Evolutionary conservation across 805 yeast genomes (phyloP).

Genomic region (Barnettozyma californica): DNA sequence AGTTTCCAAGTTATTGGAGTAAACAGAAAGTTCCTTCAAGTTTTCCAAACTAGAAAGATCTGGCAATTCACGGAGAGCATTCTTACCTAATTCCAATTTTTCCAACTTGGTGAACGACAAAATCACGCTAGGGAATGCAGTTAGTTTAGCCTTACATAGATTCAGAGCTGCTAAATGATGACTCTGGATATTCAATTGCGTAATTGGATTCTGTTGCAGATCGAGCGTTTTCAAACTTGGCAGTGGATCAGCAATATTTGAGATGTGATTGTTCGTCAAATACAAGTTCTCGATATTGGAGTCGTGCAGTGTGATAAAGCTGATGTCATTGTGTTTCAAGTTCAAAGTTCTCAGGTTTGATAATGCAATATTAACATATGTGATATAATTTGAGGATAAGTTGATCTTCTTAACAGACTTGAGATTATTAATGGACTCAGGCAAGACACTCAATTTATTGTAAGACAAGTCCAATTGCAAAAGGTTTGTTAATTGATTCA

Average conservation of each 20-base stretch:
- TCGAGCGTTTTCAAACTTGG: constrained; percentile 62
- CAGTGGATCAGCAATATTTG: constrained; percentile 60
- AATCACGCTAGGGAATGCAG: constrained; percentile 63
- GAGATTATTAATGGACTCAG: constrained; percentile 55
- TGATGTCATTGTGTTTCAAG: constrained; percentile 61
- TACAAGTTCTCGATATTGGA: constrained; percentile 60
- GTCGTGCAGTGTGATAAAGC: constrained; percentile 40
- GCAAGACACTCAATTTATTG: constrained; percentile 60
- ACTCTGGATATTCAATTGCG: constrained; percentile 53
- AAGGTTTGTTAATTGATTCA: constrained; percentile 54
- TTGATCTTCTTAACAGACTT: constrained; percentile 61
- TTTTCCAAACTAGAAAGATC: constrained; percentile 55
- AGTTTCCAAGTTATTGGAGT: constrained; percentile 66
- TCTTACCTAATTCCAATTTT: constrained; percentile 70
- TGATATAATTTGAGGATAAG: constrained; percentile 66
- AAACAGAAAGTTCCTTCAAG: constrained; percentile 62
- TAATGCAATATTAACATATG: constrained; percentile 36
- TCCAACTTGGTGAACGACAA: constrained; percentile 63
- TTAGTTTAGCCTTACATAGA: constrained; percentile 74
- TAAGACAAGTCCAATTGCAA: constrained; percentile 74
- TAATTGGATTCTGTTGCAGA: constrained; percentile 80
- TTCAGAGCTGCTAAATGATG: constrained; percentile 65
- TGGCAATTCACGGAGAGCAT: constrained; percentile 76
- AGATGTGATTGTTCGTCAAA: constrained; percentile 70
- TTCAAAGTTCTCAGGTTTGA: constrained; percentile 64